Evolutionary conservation across 768 basidiomycete species (phyloP).

Genomic region (Nidularia pulvinata): DNA sequence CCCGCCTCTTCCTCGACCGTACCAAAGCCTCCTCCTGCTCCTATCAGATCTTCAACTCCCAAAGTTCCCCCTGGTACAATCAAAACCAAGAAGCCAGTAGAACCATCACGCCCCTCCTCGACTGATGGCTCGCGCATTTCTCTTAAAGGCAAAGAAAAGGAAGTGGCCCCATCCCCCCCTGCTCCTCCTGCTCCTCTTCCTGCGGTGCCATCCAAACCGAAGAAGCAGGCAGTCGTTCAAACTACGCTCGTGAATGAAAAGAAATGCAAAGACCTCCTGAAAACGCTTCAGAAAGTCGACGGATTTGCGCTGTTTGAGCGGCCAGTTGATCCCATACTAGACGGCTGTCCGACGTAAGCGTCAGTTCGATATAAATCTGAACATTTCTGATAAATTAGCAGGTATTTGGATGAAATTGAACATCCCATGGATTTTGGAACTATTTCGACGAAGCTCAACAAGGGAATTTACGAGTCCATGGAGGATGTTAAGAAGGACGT

Average conservation of each 20-base stretch:
- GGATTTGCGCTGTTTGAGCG: slow-evolving; percentile 74
- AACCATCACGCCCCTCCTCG: slow-evolving; percentile 12
- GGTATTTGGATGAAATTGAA: slow-evolving; percentile 90
- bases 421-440: slow-evolving; percentile 95
- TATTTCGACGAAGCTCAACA: slow-evolving; percentile 65
- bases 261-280: slow-evolving; percentile 79
- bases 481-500: slow-evolving; percentile 81
- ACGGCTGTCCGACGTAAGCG: slow-evolving; percentile 91
- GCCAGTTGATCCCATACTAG: slow-evolving; percentile 81
- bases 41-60: slow-evolving; percentile 17
- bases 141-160: slow-evolving; percentile 78
- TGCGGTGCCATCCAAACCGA: slow-evolving; percentile 27
- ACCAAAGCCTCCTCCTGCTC: slow-evolving; percentile 20
- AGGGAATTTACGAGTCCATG: slow-evolving; percentile 75
- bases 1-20: slow-evolving; percentile 31
- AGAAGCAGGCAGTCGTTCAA: slow-evolving; percentile 29
- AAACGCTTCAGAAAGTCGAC: slow-evolving; percentile 53
- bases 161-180: slow-evolving; percentile 35
- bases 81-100: slow-evolving; percentile 34
- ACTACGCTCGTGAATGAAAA: slow-evolving; percentile 71
- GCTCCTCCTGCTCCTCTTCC: too few relatives aligned
- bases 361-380: slow-evolving; percentile 6
- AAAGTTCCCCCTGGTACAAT: slow-evolving; percentile 12
- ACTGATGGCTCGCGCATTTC: slow-evolving; percentile 38
- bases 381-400: slow-evolving; percentile 21